Evolutionary conservation across 1,139 yeast species (phyloP).

Genomic region (Magnusiomyces ingens): DNA sequence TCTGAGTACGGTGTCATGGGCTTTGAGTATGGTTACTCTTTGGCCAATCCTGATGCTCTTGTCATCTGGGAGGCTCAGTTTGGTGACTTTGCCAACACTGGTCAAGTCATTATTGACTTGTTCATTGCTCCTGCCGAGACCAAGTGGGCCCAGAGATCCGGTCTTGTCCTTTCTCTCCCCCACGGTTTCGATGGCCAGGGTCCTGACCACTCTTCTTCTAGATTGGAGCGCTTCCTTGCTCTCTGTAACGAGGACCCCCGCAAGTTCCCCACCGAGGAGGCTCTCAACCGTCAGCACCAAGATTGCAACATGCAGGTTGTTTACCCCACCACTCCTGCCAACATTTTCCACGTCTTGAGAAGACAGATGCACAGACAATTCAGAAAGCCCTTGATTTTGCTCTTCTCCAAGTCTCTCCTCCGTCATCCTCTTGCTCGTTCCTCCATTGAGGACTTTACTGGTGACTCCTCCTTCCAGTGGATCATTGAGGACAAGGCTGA

Average conservation of each 20-base stretch:
- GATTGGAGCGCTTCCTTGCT: constrained; percentile 95
- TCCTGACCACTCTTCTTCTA: constrained; percentile 98
- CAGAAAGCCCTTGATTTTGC: constrained; percentile 85
- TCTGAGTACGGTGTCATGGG: constrained; percentile 99
- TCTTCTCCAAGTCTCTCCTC: constrained; percentile 89
- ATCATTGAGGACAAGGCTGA: constrained; percentile 88
- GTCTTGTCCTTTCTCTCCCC: constrained; percentile 89
- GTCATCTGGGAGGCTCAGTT: constrained; percentile 99
- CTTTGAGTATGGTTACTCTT: constrained; percentile 96
- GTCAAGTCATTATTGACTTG: constrained; percentile 96
- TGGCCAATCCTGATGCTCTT: constrained; percentile 93
- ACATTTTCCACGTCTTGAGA: constrained; percentile 92
- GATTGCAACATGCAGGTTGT: constrained; percentile 97
- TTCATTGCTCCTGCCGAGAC: constrained; percentile 95
- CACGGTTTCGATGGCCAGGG: constrained; percentile 99
- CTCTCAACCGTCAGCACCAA: constrained; percentile 95
- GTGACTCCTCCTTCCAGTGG: constrained; percentile 91
- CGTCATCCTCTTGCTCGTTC: constrained; percentile 99
- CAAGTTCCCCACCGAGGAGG: constrained; percentile 81
- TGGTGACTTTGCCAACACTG: constrained; percentile 99
- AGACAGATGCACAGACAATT: constrained; percentile 99
- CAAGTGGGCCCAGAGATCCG: constrained; percentile 99
- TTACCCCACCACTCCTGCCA: constrained; percentile 97
- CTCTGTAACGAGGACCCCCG: constrained; percentile 95
- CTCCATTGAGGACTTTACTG: constrained; percentile 71